Percentiles rank a stretch among this genome's conserved stretches.
Evolutionary conservation across 208 protist species (phyloP).

Genomic region (Crithidia fasciculata): DNA sequence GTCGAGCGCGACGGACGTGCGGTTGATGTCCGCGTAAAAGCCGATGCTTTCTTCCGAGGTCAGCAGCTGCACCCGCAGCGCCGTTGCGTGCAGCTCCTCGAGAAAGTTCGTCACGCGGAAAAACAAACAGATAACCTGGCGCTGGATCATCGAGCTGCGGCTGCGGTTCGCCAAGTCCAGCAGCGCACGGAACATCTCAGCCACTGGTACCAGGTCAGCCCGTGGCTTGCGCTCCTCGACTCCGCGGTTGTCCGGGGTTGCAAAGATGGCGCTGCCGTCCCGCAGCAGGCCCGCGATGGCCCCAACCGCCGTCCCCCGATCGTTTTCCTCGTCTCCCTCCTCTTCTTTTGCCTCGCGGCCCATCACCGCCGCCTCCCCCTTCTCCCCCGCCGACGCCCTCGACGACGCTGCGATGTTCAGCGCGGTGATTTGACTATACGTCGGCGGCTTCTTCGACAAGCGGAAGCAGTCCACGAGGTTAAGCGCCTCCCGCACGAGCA

Average conservation of each 20-base stretch:
- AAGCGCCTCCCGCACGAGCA: slow-evolving; percentile 33
- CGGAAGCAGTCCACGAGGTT: slow-evolving; percentile 46
- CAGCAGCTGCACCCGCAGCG: slow-evolving; percentile 52
- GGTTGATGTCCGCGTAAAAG: slow-evolving; percentile 44
- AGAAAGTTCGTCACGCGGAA: slow-evolving; percentile 46
- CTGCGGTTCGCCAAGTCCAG: slow-evolving; percentile 36
- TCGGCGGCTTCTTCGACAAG: background rate
- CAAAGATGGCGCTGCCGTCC: slow-evolving; percentile 4
- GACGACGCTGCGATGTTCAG: slow-evolving; percentile 17
- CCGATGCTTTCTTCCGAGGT: slow-evolving; percentile 42
- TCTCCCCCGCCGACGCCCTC: background rate
- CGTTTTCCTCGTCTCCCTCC: background rate
- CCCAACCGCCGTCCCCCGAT: background rate
- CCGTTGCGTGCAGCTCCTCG: slow-evolving; percentile 35
- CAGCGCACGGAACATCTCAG: slow-evolving; percentile 38
- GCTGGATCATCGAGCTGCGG: slow-evolving; percentile 40
- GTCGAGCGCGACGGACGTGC: slow-evolving; percentile 24
- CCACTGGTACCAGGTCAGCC: slow-evolving; percentile 24
- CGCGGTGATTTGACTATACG: slow-evolving; percentile 31
- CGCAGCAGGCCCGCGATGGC: background rate
- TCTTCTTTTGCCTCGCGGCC: slow-evolving; percentile 5
- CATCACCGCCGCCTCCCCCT: background rate
- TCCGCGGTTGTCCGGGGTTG: too few relatives aligned
- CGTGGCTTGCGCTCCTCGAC: slow-evolving; percentile 1
- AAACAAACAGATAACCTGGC: slow-evolving; percentile 39